Conservation (phyloP, 129 eudicot species). For the Kitagawia praeruptora region DNA sequence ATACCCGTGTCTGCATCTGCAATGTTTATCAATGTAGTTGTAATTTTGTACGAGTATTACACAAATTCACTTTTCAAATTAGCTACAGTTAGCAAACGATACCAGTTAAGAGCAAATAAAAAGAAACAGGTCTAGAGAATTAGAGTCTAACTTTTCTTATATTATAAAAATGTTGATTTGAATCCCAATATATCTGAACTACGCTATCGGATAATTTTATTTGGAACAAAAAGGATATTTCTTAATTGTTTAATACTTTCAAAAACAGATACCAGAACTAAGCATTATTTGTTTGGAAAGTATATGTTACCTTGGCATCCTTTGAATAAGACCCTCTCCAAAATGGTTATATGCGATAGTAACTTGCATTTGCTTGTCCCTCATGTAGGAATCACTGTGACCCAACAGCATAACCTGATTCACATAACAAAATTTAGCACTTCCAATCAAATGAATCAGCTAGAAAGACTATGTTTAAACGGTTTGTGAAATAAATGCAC, state of each 20-base stretch:
- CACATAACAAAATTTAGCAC: not conserved
- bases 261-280: not conserved
- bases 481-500: slow-evolving; percentile 22
- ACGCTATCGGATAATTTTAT: not conserved
- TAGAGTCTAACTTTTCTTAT: not conserved
- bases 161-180: not conserved
- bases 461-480: not conserved
- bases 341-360: slow-evolving; percentile 91
- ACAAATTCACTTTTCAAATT: not conserved
- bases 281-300: not conserved
- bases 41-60: not conserved
- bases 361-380: slow-evolving; percentile 90
- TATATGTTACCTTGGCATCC: slow-evolving; percentile 80
- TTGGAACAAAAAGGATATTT: not conserved
- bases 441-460: not conserved
- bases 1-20: slow-evolving; percentile 93
- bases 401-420: slow-evolving; percentile 89
- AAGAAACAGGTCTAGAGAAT: not conserved
- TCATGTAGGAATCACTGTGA: slow-evolving; percentile 64
- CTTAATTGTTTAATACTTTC: not conserved
- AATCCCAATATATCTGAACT: not conserved
- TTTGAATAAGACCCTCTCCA: slow-evolving; percentile 81
- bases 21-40: slow-evolving; percentile 5
- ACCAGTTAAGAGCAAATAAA: not conserved
- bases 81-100: not conserved